Conservation (phyloP, 257 asterid genomes). For the Nemophila menziesii region DNA sequence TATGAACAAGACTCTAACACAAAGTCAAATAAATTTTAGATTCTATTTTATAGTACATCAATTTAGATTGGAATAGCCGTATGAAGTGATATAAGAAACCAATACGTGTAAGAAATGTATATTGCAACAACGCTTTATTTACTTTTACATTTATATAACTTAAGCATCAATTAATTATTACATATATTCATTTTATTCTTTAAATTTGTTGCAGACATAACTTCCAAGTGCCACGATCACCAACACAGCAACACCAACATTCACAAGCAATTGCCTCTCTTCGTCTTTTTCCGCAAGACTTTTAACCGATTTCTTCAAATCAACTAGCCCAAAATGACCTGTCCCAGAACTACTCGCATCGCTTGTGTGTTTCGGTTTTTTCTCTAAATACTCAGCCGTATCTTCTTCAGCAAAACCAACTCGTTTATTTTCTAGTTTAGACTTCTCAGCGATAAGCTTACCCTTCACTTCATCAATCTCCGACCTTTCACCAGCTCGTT, state of each 20-base stretch:
- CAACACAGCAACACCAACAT: slow-evolving; percentile 53
- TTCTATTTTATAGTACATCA: too few relatives aligned
- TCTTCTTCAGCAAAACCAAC: slow-evolving; percentile 1
- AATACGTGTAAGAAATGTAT: neutral
- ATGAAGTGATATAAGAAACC: too few relatives aligned
- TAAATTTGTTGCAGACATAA: slow-evolving; percentile 26
- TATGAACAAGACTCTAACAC: too few relatives aligned
- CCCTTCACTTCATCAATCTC: slow-evolving; percentile 6
- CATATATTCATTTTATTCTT: too few relatives aligned
- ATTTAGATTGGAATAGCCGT: too few relatives aligned
- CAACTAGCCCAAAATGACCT: slow-evolving; percentile 6
- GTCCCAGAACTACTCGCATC: slow-evolving; percentile 6
- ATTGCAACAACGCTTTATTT: too few relatives aligned
- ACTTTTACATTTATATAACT: too few relatives aligned
- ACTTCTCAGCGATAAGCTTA: slow-evolving; percentile 3
- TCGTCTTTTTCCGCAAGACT: slow-evolving; percentile 31
- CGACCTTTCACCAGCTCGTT: neutral
- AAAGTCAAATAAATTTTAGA: too few relatives aligned
- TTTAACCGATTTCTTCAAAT: slow-evolving; percentile 25
- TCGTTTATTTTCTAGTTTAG: slow-evolving; percentile 8
- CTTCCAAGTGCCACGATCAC: slow-evolving; percentile 52
- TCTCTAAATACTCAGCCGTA: slow-evolving; percentile 13
- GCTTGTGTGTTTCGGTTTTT: slow-evolving; percentile 8
- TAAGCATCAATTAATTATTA: too few relatives aligned
- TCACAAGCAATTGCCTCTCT: slow-evolving; percentile 54